These are phyloP conservation scores for Plasmodium vinckei DNA, from an alignment of 169 alveolate genomes.

Conservation along the genomic window DNA sequence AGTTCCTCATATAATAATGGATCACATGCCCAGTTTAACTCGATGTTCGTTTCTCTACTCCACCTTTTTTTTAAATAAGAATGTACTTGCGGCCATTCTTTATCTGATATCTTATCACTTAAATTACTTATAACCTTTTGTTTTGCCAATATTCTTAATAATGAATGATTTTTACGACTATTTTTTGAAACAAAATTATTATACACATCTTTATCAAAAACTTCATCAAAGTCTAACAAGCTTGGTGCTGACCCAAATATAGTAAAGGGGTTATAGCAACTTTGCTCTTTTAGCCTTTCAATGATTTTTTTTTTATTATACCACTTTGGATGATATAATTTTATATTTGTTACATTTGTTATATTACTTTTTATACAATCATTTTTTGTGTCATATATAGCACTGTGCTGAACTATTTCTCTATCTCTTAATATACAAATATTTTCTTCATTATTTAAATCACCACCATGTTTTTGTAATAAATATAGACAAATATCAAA, in stretches of 20 bases:
- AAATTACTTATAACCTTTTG: conserved; percentile 55
- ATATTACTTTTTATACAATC: conserved; percentile 73
- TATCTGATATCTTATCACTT: conserved; percentile 73
- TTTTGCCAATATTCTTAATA: conserved; percentile 74
- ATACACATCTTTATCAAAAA: conserved; percentile 82
- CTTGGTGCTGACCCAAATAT: conserved; percentile 89
- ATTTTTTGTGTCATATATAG: conserved; percentile 70
- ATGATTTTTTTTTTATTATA: conserved; percentile 78
- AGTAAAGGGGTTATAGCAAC: conserved; percentile 88
- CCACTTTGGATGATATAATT: conserved; percentile 82
- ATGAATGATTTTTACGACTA: conserved; percentile 77
- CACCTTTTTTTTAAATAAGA: conserved; percentile 74
- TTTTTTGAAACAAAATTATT: conserved; percentile 76
- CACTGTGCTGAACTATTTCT: conserved; percentile 78
- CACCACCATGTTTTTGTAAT: conserved; percentile 79
- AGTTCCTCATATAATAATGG: conserved; percentile 79
- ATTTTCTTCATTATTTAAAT: conserved; percentile 77
- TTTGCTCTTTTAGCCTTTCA: conserved; percentile 82
- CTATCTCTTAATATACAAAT: conserved; percentile 78
- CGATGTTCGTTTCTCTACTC: conserved; percentile 79
- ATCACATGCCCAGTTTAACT: conserved; percentile 82
- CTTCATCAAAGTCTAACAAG: conserved; percentile 82
- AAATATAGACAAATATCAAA: conserved; percentile 77
- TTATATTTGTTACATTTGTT: conserved; percentile 77
- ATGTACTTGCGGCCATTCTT: conserved; percentile 80